Evolutionary conservation across 2,329 filamentous ascomycete species (phyloP).

Genomic region (Colletotrichum godetiae): DNA sequence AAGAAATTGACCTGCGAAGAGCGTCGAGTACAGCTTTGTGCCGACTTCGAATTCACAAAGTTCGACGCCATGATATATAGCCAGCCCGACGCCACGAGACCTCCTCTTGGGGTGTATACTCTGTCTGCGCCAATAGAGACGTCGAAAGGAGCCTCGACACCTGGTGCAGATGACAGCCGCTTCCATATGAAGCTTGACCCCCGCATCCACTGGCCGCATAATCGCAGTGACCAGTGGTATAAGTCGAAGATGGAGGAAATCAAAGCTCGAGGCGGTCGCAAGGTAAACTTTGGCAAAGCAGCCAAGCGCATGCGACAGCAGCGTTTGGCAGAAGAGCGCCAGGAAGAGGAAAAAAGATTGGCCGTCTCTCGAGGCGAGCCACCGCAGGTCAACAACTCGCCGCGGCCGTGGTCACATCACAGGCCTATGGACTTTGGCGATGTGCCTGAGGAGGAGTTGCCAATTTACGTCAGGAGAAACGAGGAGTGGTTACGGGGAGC

Average conservation of each 20-base stretch:
- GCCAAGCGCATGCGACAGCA: conserved; percentile 50
- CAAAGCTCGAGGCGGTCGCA: conserved; percentile 57
- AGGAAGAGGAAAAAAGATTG: neutral
- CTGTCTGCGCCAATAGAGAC: neutral
- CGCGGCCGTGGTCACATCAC: conserved; percentile 43
- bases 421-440: conserved; percentile 50
- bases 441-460: conserved; percentile 53
- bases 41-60: conserved; percentile 28
- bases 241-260: conserved; percentile 62
- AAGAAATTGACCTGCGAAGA: conserved; percentile 6
- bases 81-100: conserved; percentile 31
- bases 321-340: conserved; percentile 37
- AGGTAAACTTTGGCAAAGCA: conserved; percentile 62
- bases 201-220: conserved; percentile 58
- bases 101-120: conserved; percentile 20
- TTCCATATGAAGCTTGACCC: conserved; percentile 63
- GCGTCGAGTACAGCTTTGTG: conserved; percentile 21
- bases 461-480: conserved; percentile 56
- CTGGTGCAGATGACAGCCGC: conserved; percentile 41
- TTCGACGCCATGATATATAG: conserved; percentile 37
- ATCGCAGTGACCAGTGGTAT: conserved; percentile 58
- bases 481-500: conserved; percentile 57
- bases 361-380: neutral
- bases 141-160: conserved; percentile 16
- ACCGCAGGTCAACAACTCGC: conserved; percentile 36